A percentile compares a stretch with the other conserved stretches of the same genome.
These are phyloP conservation scores for Theobroma grandiflorum DNA, from an alignment of 441 rosid species.

Conservation along the genomic window DNA sequence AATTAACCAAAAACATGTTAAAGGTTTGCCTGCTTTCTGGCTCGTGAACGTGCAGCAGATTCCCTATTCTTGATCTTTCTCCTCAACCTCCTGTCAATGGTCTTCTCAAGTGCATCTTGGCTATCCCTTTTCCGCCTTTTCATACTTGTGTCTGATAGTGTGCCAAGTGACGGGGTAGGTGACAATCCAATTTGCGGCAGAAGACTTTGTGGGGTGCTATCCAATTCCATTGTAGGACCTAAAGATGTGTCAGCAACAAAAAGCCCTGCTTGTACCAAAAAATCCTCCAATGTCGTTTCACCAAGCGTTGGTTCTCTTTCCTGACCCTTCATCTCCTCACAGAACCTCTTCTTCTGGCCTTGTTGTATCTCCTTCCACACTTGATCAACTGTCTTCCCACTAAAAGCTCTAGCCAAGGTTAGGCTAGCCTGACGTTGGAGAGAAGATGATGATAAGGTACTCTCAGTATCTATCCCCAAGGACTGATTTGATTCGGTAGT, in stretches of 20 bases:
- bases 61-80: slow-evolving; percentile 62
- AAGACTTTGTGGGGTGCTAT: slow-evolving; percentile 30
- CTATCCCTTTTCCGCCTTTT: slow-evolving; percentile 40
- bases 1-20: neutral
- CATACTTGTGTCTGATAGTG: slow-evolving; percentile 30
- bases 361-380: slow-evolving; percentile 54
- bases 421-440: slow-evolving; percentile 45
- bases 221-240: slow-evolving; percentile 47
- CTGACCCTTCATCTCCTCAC: slow-evolving; percentile 34
- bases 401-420: slow-evolving; percentile 42
- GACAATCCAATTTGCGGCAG: slow-evolving; percentile 32
- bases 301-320: slow-evolving; percentile 37
- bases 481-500: slow-evolving; percentile 43
- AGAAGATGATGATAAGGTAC: slow-evolving; percentile 25
- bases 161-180: slow-evolving; percentile 37
- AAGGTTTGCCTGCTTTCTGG: slow-evolving; percentile 49
- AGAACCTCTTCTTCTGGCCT: slow-evolving; percentile 40
- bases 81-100: slow-evolving; percentile 50
- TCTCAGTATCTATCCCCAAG: slow-evolving; percentile 33
- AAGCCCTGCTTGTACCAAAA: slow-evolving; percentile 69
- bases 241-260: slow-evolving; percentile 39
- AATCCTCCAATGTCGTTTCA: slow-evolving; percentile 64
- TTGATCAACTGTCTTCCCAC: slow-evolving; percentile 50
- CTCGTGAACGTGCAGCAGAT: slow-evolving; percentile 61
- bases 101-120: slow-evolving; percentile 40